These are phyloP conservation scores for Gleditsia sinensis DNA, from an alignment of 306 rosid species.

Conservation along the genomic window DNA sequence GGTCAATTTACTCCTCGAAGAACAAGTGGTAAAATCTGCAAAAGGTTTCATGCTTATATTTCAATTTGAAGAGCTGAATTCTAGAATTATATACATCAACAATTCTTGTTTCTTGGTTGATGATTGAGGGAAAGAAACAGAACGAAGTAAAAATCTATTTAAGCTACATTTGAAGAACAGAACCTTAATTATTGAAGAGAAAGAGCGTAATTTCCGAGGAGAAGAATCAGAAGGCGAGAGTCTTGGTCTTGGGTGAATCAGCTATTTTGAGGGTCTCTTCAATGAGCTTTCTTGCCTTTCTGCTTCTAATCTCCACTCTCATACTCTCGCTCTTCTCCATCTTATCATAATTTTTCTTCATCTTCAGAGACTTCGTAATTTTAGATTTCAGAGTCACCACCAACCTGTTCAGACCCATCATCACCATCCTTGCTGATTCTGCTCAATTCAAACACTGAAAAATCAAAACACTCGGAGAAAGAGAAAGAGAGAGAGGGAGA, in stretches of 20 bases:
- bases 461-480: not conserved
- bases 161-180: no score
- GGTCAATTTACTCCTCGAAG: no score
- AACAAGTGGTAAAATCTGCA: no score
- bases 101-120: no score
- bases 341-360: conserved; percentile 71
- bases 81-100: no score
- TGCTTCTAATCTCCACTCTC: conserved; percentile 93
- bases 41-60: no score
- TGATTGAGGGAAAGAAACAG: no score
- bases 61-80: no score
- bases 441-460: not conserved
- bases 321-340: conserved; percentile 96
- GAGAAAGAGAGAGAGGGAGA: not conserved
- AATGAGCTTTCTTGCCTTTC: conserved; percentile 78
- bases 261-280: conserved; percentile 74
- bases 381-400: conserved; percentile 32
- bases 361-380: conserved; percentile 58
- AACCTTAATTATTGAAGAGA: no score
- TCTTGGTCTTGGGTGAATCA: conserved; percentile 72
- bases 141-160: no score
- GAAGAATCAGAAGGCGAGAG: conserved; percentile 45
- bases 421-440: conserved; percentile 42
- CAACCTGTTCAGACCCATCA: conserved; percentile 64
- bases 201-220: no score